Percentiles rank a stretch among this genome's conserved stretches.
Conservation (phyloP, 768 basidiomycete genomes). For the Vishniacozyma victoriae region DNA sequence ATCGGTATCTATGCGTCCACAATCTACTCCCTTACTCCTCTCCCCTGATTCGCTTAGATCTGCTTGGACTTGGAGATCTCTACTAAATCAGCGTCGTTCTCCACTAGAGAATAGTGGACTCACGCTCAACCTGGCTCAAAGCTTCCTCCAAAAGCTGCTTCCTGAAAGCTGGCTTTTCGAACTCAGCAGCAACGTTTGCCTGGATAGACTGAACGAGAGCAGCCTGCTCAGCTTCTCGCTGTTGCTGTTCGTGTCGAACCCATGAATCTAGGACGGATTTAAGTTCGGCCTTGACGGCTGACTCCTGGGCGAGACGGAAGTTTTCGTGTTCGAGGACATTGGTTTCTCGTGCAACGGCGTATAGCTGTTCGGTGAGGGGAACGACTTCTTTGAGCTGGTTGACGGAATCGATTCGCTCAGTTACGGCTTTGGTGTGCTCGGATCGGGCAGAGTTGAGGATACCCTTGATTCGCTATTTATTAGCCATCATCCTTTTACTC, state of each 20-base stretch:
- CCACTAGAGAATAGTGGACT: constrained; percentile 48
- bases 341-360: constrained; percentile 92
- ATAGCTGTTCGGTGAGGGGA: constrained; percentile 80
- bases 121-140: constrained; percentile 85
- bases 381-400: constrained; percentile 94
- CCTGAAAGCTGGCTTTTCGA: constrained; percentile 72
- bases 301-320: constrained; percentile 85
- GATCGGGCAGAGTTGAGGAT: constrained; percentile 74
- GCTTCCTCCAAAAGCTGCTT: constrained; percentile 79
- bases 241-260: constrained; percentile 95
- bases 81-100: constrained; percentile 45
- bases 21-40: too few relatives aligned
- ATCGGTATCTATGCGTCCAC: too few relatives aligned
- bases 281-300: constrained; percentile 76
- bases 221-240: constrained; percentile 92
- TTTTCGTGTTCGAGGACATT: constrained; percentile 81
- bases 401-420: constrained; percentile 85
- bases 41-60: too few relatives aligned
- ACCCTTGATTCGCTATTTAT: constrained; percentile 62
- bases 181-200: constrained; percentile 37
- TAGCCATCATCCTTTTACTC: background rate
- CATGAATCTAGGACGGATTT: constrained; percentile 94
- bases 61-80: constrained; percentile 88
- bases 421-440: constrained; percentile 88
- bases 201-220: constrained; percentile 75